phyloP scores from a whole-genome alignment of 345 rosid species.

The Mallotus nudiflorus region DNA sequence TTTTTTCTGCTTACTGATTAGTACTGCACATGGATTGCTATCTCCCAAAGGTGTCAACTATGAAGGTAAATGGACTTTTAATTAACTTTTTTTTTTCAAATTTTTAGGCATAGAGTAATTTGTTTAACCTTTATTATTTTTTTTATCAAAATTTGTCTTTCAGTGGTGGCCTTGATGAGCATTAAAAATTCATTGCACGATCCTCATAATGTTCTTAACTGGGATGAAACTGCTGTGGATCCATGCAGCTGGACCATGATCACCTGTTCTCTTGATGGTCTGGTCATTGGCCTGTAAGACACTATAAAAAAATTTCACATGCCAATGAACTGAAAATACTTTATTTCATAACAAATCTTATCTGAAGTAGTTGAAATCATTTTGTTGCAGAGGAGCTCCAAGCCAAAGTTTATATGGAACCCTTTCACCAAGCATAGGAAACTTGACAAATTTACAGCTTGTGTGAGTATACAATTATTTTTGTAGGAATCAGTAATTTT shows the following conservation, averaged over 20 bases:
- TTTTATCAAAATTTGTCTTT: not conserved
- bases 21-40: constrained; percentile 55
- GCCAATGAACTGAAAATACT: not conserved
- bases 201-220: constrained; percentile 65
- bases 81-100: not conserved
- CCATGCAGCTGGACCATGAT: constrained; percentile 88
- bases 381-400: constrained; percentile 69
- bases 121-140: not conserved
- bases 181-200: constrained; percentile 51
- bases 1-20: constrained; percentile 39
- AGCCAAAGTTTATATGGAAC: constrained; percentile 78
- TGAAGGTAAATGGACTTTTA: constrained; percentile 59
- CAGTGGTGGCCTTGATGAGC: constrained; percentile 79
- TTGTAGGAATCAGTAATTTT: not conserved
- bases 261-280: constrained; percentile 63
- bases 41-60: constrained; percentile 78
- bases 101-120: not conserved
- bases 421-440: constrained; percentile 67
- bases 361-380: constrained; percentile 7
- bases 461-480: constrained; percentile 53
- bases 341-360: not conserved
- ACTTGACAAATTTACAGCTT: constrained; percentile 75
- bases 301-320: not conserved
- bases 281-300: constrained; percentile 72
- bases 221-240: constrained; percentile 82